Evolutionary conservation across 78 protist genomes (phyloP), one percentile per base, ranked within the genome.

Genomic region (Dictyostelium intermedium): DNA sequence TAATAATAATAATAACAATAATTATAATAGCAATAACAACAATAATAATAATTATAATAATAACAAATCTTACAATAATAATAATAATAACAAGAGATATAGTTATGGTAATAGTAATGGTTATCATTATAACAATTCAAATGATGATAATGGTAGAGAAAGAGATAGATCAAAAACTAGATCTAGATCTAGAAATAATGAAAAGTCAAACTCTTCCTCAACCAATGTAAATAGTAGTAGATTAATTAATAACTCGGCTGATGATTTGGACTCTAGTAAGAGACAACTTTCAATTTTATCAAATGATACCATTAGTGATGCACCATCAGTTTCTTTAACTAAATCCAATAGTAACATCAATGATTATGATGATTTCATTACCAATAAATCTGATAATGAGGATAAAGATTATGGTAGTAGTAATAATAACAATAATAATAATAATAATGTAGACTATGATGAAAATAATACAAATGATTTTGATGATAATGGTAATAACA

Each of bases 151-250:
- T 14, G 60, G 6, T 14, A 77, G 39, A 41, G 79, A 72, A 27
- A 72, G 13, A 25, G 5, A 20, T 18, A 84, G 61, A 27, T 74
- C 92, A 56, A 84, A 82, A 84, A 72, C 91, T 13, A 85, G 84
- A 53, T 85, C 92, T 1, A 85, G 77, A 76, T 85, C 91, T 45
- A 16, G 53, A 43, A 18, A 27, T 61, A 27, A 25, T 20, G 37
- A 82, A 14, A 41, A 43, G 1, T 37, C 3, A 60, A 60, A 18
- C 18, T 77, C 61, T 14, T 37, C n/a, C 30, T 25, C n/a, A 56
- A 56, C 53, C 69, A 82, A 43, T 43, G n/a, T 27, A 78, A 43
- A 78, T 78, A 78, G 34, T 39, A 78, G 61, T 43, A 23, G 25
- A 25, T 32, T 14, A 20, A 27, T 20, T 43, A 25, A 78, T 43